These are phyloP conservation scores for Rhodotorula glutinis DNA, from an alignment of 1,284 basidiomycete genomes.

Conservation along the genomic window DNA sequence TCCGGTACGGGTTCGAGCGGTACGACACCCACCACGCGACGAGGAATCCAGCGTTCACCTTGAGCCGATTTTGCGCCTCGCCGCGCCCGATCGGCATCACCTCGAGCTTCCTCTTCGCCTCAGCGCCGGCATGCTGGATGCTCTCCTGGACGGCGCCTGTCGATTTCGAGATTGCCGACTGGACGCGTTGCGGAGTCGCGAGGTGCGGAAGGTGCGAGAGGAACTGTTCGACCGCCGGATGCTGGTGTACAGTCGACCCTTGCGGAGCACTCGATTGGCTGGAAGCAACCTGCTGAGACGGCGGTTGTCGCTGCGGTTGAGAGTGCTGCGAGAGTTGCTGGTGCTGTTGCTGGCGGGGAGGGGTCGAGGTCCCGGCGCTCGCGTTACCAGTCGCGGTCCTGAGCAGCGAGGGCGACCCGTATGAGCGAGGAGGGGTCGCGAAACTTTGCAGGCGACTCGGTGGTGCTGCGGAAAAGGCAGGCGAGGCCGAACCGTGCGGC, in stretches of 20 bases:
- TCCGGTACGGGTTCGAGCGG: conserved; percentile 27
- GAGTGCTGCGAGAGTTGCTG: background rate
- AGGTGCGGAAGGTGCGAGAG: conserved; percentile 4
- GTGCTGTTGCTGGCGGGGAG: conserved; percentile 14
- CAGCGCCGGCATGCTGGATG: background rate
- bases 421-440: conserved; percentile 14
- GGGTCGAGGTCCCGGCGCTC: conserved; percentile 4
- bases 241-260: background rate
- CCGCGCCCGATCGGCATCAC: conserved; percentile 28
- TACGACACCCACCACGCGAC: conserved; percentile 36
- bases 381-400: conserved; percentile 14
- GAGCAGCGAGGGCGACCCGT: conserved; percentile 18
- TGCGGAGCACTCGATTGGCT: background rate
- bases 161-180: conserved; percentile 4
- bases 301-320: too few relatives aligned
- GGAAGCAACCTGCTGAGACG: background rate
- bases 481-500: background rate
- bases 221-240: background rate
- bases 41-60: conserved; percentile 31
- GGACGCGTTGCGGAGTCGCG: conserved; percentile 13
- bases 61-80: conserved; percentile 26
- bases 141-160: conserved; percentile 1
- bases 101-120: conserved; percentile 24
- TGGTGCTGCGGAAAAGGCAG: conserved; percentile 6
- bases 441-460: conserved; percentile 22